phyloP scores from a whole-genome alignment of 306 rosid species.

The Citrullus mucosospermus region DNA sequence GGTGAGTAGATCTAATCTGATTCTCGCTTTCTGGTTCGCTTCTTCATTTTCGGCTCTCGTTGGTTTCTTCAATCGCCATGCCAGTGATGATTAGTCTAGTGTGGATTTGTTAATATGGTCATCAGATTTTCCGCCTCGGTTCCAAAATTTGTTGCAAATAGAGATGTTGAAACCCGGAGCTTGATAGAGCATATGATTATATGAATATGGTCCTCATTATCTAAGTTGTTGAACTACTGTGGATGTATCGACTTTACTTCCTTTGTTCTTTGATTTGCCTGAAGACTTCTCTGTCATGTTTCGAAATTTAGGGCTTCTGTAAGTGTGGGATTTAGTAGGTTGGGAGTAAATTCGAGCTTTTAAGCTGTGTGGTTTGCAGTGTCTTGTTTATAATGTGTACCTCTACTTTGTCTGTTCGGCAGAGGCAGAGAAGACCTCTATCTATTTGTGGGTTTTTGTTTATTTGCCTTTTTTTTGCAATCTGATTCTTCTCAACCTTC shows the following conservation, averaged over 20 bases:
- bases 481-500: not conserved
- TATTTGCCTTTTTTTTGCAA: not conserved
- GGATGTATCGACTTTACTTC: too few species aligned
- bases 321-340: not conserved
- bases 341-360: not conserved
- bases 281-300: not conserved
- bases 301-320: not conserved
- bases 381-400: not conserved
- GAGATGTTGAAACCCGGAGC: not conserved
- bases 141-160: not conserved
- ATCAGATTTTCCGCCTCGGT: not conserved
- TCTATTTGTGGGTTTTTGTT: not conserved
- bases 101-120: too few species aligned
- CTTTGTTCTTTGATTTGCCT: not conserved
- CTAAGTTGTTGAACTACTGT: not conserved
- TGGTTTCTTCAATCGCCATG: not conserved
- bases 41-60: not conserved
- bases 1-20: not conserved
- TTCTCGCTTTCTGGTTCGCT: not conserved
- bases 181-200: not conserved
- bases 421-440: not conserved
- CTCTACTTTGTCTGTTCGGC: not conserved
- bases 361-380: not conserved
- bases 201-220: not conserved
- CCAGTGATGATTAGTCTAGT: not conserved